Base-by-base conservation (phyloP, 2,329 filamentous ascomycete genomes). In the Hypoxylon rubiginosum region DNA sequence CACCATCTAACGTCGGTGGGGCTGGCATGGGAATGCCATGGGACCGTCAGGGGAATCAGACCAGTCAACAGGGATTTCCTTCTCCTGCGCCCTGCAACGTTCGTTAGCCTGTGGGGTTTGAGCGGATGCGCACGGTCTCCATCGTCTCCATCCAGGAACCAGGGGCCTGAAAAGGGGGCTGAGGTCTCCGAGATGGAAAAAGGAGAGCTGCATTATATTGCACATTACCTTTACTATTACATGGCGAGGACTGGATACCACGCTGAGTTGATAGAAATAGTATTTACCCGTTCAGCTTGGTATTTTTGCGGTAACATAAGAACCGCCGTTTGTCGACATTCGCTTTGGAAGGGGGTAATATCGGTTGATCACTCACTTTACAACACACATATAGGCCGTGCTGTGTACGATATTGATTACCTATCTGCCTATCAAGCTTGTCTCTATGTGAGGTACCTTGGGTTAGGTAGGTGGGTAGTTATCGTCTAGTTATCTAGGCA, bases 91-190 rank as follows among this genome's bases (percentile, higher is more conserved):
- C 64, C 49, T 65, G 58, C 46, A 49, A 54, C 9, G 32, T 54
- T 58, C 55, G 45, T 46, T 65, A 46, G 52, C 28, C 55, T 67
- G 64, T 69, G 64, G 60, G 64, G 67, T 63, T 61, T 56, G 45
- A 55, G 50, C 58, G 51, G 54, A 60, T 48, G 52, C 41, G 67
- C 54, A 67, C 60, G 54, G 56, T 43, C 43, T 46, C 46, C 56
- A 45, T 58, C 36, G n/a, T n/a, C n/a, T n/a, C n/a, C n/a, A n/a
- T n/a, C n/a, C 21, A 60, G 56, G 55, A 56, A 58, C 57, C 49
- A 61, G 55, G 50, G 53, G 26, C 7, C 9, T 19, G 46, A 60
- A 61, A 64, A 66, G 57, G 66, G 62, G 58, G 59, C 50, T 56
- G 55, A 63, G 26, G 64, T 19, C 43, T 57, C 41, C 48, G 10